phyloP scores from a whole-genome alignment of 106 monocot genomes.

The Vanilla planifolia region DNA sequence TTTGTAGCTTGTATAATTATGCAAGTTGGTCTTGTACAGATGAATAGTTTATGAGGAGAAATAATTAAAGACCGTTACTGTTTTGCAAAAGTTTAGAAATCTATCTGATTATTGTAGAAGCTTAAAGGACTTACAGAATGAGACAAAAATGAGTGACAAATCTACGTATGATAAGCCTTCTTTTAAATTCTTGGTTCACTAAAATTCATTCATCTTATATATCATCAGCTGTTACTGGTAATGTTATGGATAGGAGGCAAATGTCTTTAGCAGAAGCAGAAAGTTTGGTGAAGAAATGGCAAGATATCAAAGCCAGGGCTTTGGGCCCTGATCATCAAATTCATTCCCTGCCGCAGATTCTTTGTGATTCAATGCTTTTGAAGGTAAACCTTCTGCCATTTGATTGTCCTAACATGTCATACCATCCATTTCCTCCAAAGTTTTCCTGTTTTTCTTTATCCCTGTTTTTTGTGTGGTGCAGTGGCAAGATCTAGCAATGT shows the following conservation, averaged over 20 bases:
- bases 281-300: constrained; percentile 75
- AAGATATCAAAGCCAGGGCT: constrained; percentile 78
- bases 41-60: too few species aligned
- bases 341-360: constrained; percentile 58
- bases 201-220: constrained; percentile 21
- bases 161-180: too few species aligned
- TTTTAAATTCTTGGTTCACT: constrained; percentile 18
- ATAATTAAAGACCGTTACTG: too few species aligned
- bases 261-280: constrained; percentile 85
- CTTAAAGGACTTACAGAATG: too few species aligned
- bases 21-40: too few species aligned
- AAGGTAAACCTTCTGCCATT: constrained; percentile 35
- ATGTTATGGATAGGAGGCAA: constrained; percentile 18
- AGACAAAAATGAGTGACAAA: too few species aligned
- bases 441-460: background rate
- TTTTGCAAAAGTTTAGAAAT: too few species aligned
- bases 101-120: too few species aligned
- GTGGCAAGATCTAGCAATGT: constrained; percentile 75
- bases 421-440: background rate
- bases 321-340: constrained; percentile 69
- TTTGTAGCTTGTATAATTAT: too few species aligned
- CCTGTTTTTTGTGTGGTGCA: constrained; percentile 18
- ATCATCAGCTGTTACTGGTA: constrained; percentile 14
- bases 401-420: background rate
- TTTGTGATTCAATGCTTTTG: constrained; percentile 82